These are phyloP conservation scores for Phaeosphaeriaceae sp. DNA, from an alignment of 2,329 filamentous ascomycete species.

Conservation along the genomic window DNA sequence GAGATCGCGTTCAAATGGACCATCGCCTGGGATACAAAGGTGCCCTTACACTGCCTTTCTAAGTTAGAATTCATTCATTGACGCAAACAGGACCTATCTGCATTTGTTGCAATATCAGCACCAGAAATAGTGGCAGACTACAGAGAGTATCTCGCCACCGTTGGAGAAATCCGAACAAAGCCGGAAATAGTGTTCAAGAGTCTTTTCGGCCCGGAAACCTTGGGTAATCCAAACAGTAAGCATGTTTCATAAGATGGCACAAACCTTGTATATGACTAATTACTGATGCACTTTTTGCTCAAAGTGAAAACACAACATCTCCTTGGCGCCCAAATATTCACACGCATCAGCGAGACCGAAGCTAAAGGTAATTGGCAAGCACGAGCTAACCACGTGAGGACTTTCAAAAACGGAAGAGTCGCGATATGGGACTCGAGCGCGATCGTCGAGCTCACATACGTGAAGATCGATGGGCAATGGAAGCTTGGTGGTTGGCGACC, in stretches of 20 bases:
- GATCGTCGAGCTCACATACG: not conserved
- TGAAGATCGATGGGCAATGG: not conserved
- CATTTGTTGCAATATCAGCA: not conserved
- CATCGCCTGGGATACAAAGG: not conserved
- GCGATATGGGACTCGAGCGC: not conserved
- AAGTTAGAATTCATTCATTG: not conserved
- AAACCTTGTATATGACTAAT: not conserved
- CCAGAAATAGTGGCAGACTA: not conserved
- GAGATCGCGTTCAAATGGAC: not conserved
- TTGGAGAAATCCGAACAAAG: not conserved
- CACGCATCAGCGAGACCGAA: not conserved
- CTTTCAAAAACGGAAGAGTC: not conserved
- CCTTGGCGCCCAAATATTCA: not conserved
- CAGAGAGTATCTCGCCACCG: not conserved
- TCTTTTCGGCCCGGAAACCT: not conserved
- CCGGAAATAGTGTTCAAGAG: not conserved
- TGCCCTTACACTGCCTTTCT: not conserved
- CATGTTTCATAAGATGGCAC: not conserved
- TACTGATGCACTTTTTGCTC: not conserved
- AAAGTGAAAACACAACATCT: not conserved
- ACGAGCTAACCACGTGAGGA: not conserved
- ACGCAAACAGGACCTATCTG: not conserved
- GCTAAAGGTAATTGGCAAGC: not conserved
- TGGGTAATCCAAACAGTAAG: not conserved
- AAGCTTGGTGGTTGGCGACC: not conserved